Evolutionary conservation across 805 yeast species (phyloP).

Genomic region (Barnettozyma botsteinii): DNA sequence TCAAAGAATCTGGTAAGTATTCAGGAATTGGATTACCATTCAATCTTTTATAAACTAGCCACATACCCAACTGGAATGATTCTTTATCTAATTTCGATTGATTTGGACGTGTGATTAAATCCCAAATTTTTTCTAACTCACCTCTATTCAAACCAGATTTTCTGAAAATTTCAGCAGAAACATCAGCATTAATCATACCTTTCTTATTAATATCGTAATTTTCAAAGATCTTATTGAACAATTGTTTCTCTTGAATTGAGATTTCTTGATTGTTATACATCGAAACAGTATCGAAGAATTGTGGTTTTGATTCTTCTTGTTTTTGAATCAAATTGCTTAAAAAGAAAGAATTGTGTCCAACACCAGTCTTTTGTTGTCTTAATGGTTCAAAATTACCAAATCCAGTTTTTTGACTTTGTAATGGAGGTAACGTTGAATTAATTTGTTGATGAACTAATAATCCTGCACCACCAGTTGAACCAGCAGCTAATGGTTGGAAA

Average conservation of each 20-base stretch:
- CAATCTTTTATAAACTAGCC: constrained; percentile 81
- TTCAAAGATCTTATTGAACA: constrained; percentile 82
- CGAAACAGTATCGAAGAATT: constrained; percentile 13
- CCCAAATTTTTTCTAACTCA: constrained; percentile 93
- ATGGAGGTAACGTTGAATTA: constrained; percentile 26
- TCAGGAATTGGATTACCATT: constrained; percentile 82
- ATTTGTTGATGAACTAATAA: constrained; percentile 28
- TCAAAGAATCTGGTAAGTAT: constrained; percentile 78
- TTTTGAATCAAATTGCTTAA: constrained; percentile 60
- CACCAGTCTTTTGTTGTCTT: constrained; percentile 39
- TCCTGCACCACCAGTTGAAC: constrained; percentile 25
- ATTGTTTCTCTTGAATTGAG: constrained; percentile 74
- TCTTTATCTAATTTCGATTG: constrained; percentile 84
- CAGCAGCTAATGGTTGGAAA: constrained; percentile 10
- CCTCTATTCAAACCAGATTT: constrained; percentile 84
- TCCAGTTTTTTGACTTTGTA: constrained; percentile 60
- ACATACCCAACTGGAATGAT: constrained; percentile 97
- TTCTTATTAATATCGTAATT: constrained; percentile 75
- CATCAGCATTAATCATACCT: constrained; percentile 77
- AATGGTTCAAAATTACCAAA: constrained; percentile 27
- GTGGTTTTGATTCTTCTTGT: constrained; percentile 22
- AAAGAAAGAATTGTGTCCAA: constrained; percentile 37
- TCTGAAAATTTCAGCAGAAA: constrained; percentile 80
- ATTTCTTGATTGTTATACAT: constrained; percentile 42
- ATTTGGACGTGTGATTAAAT: constrained; percentile 75